These are phyloP conservation scores for Solanum hybrid DNA, from an alignment of 305 asterid species.

Conservation along the genomic window DNA sequence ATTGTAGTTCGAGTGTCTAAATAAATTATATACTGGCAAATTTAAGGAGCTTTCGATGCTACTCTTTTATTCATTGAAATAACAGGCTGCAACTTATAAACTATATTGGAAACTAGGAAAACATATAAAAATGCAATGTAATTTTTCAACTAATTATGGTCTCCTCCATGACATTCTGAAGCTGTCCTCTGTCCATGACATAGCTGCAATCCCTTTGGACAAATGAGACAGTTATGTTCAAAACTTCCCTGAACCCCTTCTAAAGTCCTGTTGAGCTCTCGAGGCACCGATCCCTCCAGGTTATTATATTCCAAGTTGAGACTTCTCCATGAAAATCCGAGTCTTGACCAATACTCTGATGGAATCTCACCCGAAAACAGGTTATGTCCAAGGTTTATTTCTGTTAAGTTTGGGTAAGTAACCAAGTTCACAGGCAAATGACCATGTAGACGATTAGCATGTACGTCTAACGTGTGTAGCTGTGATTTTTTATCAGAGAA, in stretches of 20 bases:
- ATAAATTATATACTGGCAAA: not conserved
- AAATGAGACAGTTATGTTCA: constrained; percentile 34
- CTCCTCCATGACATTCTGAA: constrained; percentile 25
- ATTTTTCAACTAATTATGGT: not conserved
- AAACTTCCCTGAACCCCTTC: constrained; percentile 20
- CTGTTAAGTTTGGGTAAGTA: constrained; percentile 21
- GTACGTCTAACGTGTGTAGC: constrained; percentile 24
- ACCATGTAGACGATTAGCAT: constrained; percentile 25
- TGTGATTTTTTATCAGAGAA: constrained; percentile 10
- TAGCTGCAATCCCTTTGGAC: constrained; percentile 12
- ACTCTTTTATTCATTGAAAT: not conserved
- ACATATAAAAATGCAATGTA: not conserved
- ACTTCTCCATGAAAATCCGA: constrained; percentile 22
- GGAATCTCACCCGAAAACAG: constrained; percentile 32
- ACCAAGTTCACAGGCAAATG: constrained; percentile 28
- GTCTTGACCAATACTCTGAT: constrained; percentile 15
- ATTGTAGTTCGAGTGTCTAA: not conserved
- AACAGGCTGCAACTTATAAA: not conserved
- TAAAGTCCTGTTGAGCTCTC: not conserved
- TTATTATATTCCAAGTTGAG: constrained; percentile 29
- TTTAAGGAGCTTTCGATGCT: not conserved
- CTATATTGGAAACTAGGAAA: not conserved
- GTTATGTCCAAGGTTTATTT: constrained; percentile 35
- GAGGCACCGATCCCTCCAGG: constrained; percentile 34
- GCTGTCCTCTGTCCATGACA: constrained; percentile 37